Conservation (phyloP, 2,329 filamentous ascomycete genomes). For the Penicillium hesseltinei region DNA sequence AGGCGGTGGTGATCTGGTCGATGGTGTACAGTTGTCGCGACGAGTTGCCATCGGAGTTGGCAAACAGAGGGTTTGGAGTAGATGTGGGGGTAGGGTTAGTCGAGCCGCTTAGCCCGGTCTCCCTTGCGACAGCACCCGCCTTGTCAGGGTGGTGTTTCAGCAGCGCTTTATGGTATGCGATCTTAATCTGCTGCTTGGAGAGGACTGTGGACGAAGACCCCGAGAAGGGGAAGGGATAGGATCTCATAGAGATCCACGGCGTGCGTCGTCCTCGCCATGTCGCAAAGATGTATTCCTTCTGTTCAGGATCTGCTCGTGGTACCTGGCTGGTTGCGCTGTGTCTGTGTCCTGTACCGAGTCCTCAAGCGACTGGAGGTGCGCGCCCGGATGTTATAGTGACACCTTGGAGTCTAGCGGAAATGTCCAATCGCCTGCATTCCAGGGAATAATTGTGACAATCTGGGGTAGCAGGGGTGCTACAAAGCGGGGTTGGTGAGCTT, state of each 20-base stretch:
- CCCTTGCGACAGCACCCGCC: slow-evolving; percentile 21
- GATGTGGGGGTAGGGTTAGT: neutral
- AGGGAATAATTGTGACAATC: neutral
- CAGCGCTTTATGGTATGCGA: slow-evolving; percentile 58
- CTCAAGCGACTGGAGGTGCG: neutral
- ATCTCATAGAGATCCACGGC: slow-evolving; percentile 40
- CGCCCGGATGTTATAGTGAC: neutral
- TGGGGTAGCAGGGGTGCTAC: slow-evolving; percentile 1
- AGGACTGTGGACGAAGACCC: slow-evolving; percentile 22
- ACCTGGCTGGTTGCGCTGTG: neutral
- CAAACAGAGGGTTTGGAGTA: neutral
- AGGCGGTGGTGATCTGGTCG: slow-evolving; percentile 60
- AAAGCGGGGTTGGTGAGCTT: slow-evolving; percentile 4
- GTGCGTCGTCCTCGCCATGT: slow-evolving; percentile 17
- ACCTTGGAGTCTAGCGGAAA: neutral
- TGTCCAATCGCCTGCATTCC: neutral
- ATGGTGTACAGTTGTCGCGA: slow-evolving; percentile 41
- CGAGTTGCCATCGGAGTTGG: neutral
- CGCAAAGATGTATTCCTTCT: neutral
- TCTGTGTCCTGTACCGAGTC: neutral
- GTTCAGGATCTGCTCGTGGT: neutral
- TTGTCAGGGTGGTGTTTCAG: slow-evolving; percentile 62
- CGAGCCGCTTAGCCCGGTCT: slow-evolving; percentile 1
- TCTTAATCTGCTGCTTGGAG: slow-evolving; percentile 48
- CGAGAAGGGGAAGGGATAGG: slow-evolving; percentile 39